phyloP scores from a whole-genome alignment of 164 flowering plant species.

The Kalanchoe fedtschenkoi region DNA sequence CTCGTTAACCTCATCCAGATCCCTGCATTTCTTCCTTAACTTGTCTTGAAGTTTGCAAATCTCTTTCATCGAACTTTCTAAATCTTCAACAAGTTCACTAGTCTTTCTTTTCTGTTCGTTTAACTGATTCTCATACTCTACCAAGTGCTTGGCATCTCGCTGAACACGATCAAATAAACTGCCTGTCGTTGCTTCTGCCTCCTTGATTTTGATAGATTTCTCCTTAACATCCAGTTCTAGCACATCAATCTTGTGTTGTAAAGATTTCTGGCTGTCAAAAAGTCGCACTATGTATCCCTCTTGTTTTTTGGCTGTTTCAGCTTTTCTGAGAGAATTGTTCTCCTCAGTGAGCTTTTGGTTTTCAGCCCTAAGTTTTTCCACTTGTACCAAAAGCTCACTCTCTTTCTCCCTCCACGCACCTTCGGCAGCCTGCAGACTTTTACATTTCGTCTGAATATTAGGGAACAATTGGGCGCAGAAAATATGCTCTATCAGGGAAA shows the following conservation, averaged over 20 bases:
- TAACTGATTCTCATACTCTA: not conserved
- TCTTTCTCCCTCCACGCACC: constrained; percentile 50
- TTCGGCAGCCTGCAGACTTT: constrained; percentile 44
- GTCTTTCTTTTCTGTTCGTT: constrained; percentile 2
- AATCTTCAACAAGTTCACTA: not conserved
- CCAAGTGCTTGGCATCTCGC: not conserved
- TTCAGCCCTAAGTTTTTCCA: constrained; percentile 42
- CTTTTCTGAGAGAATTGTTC: constrained; percentile 31
- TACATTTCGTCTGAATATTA: constrained; percentile 38
- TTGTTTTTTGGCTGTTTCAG: constrained; percentile 8
- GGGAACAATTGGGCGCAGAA: constrained; percentile 79
- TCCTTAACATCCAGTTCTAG: constrained; percentile 15
- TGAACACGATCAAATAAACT: constrained; percentile 11
- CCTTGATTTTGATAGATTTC: constrained; percentile 29
- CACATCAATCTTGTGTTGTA: constrained; percentile 15
- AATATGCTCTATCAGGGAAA: constrained; percentile 71
- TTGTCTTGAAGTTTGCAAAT: constrained; percentile 17
- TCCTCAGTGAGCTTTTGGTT: constrained; percentile 34
- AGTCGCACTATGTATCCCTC: not conserved
- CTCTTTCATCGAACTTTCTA: constrained; percentile 10
- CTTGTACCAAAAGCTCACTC: constrained; percentile 23
- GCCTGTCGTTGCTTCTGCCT: constrained; percentile 23
- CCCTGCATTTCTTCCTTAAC: constrained; percentile 19
- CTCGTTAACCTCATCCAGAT: constrained; percentile 30
- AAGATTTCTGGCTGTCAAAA: not conserved